Conservation (phyloP, 2,329 filamentous ascomycete species). For the Aspergillus pseudonomiae region DNA sequence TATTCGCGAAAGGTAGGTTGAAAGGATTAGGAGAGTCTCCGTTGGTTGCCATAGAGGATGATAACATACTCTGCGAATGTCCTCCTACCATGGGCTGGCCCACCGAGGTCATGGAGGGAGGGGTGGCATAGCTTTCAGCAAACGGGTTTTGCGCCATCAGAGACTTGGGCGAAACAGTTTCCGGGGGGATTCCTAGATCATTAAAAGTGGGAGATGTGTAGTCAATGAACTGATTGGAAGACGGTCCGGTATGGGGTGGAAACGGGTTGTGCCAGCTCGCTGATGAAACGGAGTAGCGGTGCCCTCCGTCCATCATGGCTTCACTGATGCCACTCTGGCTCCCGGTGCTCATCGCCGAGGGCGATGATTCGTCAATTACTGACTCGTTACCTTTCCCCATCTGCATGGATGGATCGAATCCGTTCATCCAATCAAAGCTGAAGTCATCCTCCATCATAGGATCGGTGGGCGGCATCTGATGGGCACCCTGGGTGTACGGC, state of each 20-base stretch:
- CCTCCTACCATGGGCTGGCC: conserved; percentile 73
- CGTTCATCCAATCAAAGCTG: conserved; percentile 80
- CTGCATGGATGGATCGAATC: conserved; percentile 76
- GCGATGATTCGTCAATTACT: conserved; percentile 89
- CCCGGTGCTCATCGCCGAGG: conserved; percentile 91
- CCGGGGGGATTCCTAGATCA: conserved; percentile 70
- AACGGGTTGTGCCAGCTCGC: conserved; percentile 70
- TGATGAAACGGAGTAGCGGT: conserved; percentile 60
- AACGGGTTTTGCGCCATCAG: conserved; percentile 69
- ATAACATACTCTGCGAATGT: conserved; percentile 56
- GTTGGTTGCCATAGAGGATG: conserved; percentile 47
- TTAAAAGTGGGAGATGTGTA: conserved; percentile 74
- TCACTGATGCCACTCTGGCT: conserved; percentile 82
- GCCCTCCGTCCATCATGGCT: conserved; percentile 79
- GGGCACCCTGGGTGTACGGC: conserved; percentile 45
- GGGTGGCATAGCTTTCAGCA: conserved; percentile 74
- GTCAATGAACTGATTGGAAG: conserved; percentile 72
- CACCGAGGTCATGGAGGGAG: conserved; percentile 73
- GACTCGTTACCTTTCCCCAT: conserved; percentile 73
- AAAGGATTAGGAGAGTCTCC: conserved; percentile 51
- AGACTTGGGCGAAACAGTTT: conserved; percentile 77
- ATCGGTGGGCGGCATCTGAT: conserved; percentile 60
- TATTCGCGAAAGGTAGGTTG: conserved; percentile 58
- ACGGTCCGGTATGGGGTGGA: conserved; percentile 69
- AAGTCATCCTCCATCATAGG: conserved; percentile 70